phyloP scores from a whole-genome alignment of 2,329 filamentous ascomycete species.

The Pseudogymnoascus sp. region DNA sequence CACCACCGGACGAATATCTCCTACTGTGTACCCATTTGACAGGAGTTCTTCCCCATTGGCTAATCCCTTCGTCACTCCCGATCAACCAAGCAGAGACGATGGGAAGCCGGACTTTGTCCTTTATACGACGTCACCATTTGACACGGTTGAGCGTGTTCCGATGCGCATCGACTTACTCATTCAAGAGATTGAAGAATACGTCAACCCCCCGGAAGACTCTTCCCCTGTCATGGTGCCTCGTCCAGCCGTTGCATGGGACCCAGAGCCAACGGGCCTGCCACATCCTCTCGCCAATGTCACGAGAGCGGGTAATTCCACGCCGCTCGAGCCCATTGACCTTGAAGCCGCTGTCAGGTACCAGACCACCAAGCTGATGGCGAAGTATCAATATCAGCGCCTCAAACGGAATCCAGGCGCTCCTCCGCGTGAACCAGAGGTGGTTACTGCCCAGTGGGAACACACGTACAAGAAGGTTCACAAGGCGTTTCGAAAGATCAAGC shows the following conservation, averaged over 20 bases:
- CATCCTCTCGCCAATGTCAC: background rate
- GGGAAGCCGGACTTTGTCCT: background rate
- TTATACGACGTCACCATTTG: background rate
- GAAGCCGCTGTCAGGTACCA: background rate
- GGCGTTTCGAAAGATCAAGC: background rate
- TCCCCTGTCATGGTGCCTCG: background rate
- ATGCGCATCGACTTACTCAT: background rate
- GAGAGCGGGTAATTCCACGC: background rate
- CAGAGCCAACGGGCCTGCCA: background rate
- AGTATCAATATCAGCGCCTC: background rate
- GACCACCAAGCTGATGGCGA: background rate
- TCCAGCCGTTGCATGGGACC: background rate
- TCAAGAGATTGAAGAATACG: background rate
- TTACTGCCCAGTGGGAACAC: background rate
- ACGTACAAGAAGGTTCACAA: background rate
- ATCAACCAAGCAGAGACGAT: background rate
- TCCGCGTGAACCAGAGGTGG: background rate
- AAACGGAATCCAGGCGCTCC: background rate
- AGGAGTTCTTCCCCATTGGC: background rate
- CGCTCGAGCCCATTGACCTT: background rate
- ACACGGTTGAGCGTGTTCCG: background rate
- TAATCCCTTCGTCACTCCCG: background rate
- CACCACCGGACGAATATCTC: slow-evolving; percentile 18
- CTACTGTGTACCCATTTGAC: slow-evolving; percentile 23
- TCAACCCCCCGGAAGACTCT: background rate